These are phyloP conservation scores for Euphorbia celastroides DNA, from an alignment of 441 rosid genomes.

Conservation along the genomic window DNA sequence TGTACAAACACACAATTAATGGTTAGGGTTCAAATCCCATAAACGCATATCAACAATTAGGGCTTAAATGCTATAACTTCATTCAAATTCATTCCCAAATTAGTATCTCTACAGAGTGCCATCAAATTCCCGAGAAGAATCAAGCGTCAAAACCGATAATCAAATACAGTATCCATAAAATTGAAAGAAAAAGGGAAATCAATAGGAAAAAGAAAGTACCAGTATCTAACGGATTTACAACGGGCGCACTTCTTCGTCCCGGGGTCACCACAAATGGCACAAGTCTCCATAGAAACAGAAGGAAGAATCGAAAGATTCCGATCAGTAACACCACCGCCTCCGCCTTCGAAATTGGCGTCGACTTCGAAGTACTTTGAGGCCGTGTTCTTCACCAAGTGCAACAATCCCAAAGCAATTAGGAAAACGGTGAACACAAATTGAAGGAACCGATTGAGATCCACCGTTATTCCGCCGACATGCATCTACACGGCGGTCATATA, in stretches of 20 bases:
- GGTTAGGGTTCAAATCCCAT: background rate
- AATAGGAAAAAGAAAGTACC: constrained; percentile 31
- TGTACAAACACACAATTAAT: background rate
- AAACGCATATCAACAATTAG: background rate
- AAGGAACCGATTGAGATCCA: constrained; percentile 79
- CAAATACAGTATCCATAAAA: too few relatives aligned
- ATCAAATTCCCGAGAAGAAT: background rate
- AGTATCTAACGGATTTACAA: constrained; percentile 73
- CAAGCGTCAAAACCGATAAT: background rate
- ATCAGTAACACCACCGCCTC: constrained; percentile 11
- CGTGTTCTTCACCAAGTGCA: constrained; percentile 55
- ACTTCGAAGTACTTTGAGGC: constrained; percentile 85
- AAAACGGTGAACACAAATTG: constrained; percentile 51
- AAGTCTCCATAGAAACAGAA: constrained; percentile 23
- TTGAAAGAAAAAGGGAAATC: background rate
- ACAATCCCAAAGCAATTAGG: constrained; percentile 49
- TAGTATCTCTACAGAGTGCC: background rate
- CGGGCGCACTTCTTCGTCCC: constrained; percentile 58
- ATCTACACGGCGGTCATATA: constrained; percentile 39
- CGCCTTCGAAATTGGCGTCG: constrained; percentile 67
- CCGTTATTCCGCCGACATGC: constrained; percentile 74
- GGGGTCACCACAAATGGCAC: constrained; percentile 42
- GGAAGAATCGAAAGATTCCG: constrained; percentile 11
- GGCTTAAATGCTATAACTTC: background rate
- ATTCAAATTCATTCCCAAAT: background rate